Conservation (phyloP, 495 filamentous ascomycete species). For the Aspergillus wentii region DNA sequence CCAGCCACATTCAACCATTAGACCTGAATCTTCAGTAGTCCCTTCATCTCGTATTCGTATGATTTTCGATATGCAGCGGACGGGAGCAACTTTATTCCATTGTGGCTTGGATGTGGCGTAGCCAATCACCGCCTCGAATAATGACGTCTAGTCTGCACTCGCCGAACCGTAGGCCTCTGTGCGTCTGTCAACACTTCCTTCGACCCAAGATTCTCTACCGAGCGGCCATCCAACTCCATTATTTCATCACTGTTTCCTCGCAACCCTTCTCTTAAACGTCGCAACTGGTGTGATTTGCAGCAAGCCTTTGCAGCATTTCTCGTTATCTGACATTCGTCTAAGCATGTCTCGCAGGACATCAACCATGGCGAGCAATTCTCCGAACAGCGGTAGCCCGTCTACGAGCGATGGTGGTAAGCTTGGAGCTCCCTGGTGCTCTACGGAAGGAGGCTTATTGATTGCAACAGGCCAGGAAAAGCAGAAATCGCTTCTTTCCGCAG, state of each 20-base stretch:
- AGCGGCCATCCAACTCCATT: too few relatives aligned
- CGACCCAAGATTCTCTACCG: slow-evolving; percentile 20
- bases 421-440: too few relatives aligned
- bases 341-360: slow-evolving; percentile 46
- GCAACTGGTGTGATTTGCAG: too few relatives aligned
- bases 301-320: slow-evolving; percentile 5
- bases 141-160: slow-evolving; percentile 33
- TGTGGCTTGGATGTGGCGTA: slow-evolving; percentile 32
- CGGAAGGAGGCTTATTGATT: too few relatives aligned
- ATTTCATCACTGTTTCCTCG: slow-evolving; percentile 16
- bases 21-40: too few relatives aligned
- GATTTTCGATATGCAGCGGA: too few relatives aligned
- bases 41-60: too few relatives aligned
- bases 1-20: too few relatives aligned
- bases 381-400: slow-evolving; percentile 28
- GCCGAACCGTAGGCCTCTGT: slow-evolving; percentile 21
- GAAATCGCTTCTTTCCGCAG: slow-evolving; percentile 70
- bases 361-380: slow-evolving; percentile 32
- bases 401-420: slow-evolving; percentile 38
- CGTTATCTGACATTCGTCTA: too few relatives aligned
- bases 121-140: slow-evolving; percentile 21
- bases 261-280: too few relatives aligned
- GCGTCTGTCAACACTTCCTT: slow-evolving; percentile 32
- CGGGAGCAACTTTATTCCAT: too few relatives aligned
- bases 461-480: slow-evolving; percentile 77